phyloP scores from a whole-genome alignment of 2,329 filamentous ascomycete species.

The Penicillium thymicola region DNA sequence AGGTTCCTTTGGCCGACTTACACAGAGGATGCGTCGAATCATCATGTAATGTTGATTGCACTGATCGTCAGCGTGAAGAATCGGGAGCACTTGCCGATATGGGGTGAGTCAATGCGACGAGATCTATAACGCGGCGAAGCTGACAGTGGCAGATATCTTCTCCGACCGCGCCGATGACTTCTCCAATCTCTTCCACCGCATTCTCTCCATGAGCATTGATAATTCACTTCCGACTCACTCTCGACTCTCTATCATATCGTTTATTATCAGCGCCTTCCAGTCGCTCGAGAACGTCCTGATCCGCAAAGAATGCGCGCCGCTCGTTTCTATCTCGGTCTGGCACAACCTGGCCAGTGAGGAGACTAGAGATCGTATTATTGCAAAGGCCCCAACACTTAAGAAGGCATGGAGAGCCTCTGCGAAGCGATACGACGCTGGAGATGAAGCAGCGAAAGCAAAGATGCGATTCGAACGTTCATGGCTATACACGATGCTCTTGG shows the following conservation, averaged over 20 bases:
- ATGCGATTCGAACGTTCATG: slow-evolving; percentile 90
- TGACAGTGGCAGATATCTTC: slow-evolving; percentile 63
- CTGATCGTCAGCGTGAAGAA: slow-evolving; percentile 85
- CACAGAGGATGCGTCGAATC: slow-evolving; percentile 81
- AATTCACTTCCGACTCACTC: slow-evolving; percentile 62
- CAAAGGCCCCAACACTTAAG: slow-evolving; percentile 68
- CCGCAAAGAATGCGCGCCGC: slow-evolving; percentile 90
- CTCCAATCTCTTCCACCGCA: slow-evolving; percentile 80
- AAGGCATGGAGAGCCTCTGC: slow-evolving; percentile 87
- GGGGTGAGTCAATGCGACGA: slow-evolving; percentile 58
- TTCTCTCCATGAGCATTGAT: slow-evolving; percentile 82
- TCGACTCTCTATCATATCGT: slow-evolving; percentile 79
- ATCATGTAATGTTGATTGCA: slow-evolving; percentile 83
- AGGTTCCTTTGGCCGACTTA: slow-evolving; percentile 96
- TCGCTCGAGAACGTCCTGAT: slow-evolving; percentile 85
- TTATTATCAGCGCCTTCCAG: slow-evolving; percentile 89
- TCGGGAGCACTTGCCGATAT: slow-evolving; percentile 80
- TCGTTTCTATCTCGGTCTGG: slow-evolving; percentile 95
- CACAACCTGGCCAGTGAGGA: slow-evolving; percentile 81
- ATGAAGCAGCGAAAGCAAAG: slow-evolving; percentile 72
- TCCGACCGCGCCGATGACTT: slow-evolving; percentile 75
- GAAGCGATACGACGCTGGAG: slow-evolving; percentile 83
- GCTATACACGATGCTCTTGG: slow-evolving; percentile 80
- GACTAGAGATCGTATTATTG: slow-evolving; percentile 68
- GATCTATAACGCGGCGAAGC: slow-evolving; percentile 11